Base-by-base conservation (phyloP, 176 grass and related monocot genomes). In the Oryza meridionalis region DNA sequence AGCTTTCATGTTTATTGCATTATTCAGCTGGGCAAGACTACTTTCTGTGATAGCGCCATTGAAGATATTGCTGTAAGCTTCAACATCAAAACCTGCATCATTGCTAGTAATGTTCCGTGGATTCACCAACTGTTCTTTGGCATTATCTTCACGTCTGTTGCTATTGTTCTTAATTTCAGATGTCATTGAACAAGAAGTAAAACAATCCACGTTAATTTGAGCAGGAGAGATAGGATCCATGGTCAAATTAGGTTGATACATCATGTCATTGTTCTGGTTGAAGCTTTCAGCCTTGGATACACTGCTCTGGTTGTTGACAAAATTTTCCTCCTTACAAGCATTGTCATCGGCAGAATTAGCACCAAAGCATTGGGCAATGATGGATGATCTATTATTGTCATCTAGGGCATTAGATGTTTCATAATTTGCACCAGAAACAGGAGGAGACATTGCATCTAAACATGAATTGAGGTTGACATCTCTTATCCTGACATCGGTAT, bases 401-500 rank as follows among this genome's bases (percentile, higher is more conserved):
- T 77, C 73, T 43, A 68, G 43, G 76, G 65, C n/a, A 87, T 73
- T 81, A 78, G 84, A 90, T 69, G 85, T 61, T 79, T 87, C 88
- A 70, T 80, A 81, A 42, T 87, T 84, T 82, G 77, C 73, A 87
- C 82, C 73, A 87, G 76, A 77, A 90, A 87, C 42, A 75, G 91
- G 88, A 70, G 84, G 87, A 73, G 73, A 88, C 16, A 82, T 26
- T 68, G 84, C 75, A 85, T 90, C 72, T 26, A 79, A 90, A 72
- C 84, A 84, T 69, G 87, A 87, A 90, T 90, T 87, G 21, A 87
- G 88, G 77, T 87, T 90, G 65, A 90, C 88, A 73, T 87, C 77
- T 72, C 74, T 88, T 81, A 81, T 77, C 73, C 76, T 86, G 50
- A 27, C 46, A 81, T 51, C 63, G 75, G 59, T 77, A 67, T 82